Conservation (phyloP, 805 yeast genomes). For the Starmerella khaoyaiensis region DNA sequence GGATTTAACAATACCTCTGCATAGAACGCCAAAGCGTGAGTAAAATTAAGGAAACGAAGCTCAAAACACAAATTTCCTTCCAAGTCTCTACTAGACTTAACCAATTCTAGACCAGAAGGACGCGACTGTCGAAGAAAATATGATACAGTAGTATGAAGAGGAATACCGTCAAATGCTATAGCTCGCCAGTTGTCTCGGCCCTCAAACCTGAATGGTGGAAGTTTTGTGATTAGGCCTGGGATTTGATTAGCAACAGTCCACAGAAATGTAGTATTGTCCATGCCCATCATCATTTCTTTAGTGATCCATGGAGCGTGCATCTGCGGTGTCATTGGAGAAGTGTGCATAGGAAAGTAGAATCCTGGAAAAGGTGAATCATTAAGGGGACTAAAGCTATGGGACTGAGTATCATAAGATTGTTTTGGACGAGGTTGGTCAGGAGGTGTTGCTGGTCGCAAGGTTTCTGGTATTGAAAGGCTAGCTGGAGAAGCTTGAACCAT, state of each 20-base stretch:
- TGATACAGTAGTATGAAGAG: slow-evolving; percentile 63
- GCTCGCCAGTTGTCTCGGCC: slow-evolving; percentile 39
- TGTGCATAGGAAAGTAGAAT: background rate
- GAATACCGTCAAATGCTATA: slow-evolving; percentile 79
- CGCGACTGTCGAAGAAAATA: slow-evolving; percentile 79
- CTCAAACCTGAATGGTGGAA: slow-evolving; percentile 5
- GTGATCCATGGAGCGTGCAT: background rate
- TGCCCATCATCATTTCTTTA: background rate
- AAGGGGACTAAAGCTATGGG: too few relatives aligned
- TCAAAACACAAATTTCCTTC: slow-evolving; percentile 2
- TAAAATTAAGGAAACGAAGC: slow-evolving; percentile 73
- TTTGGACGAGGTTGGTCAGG: too few relatives aligned
- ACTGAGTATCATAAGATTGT: too few relatives aligned
- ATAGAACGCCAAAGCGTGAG: slow-evolving; percentile 79
- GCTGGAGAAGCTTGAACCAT: too few relatives aligned
- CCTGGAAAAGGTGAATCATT: too few relatives aligned
- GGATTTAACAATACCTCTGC: slow-evolving; percentile 84
- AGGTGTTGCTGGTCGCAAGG: too few relatives aligned
- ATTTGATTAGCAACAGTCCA: background rate
- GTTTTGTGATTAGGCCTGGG: background rate
- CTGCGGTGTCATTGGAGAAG: background rate
- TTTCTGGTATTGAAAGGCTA: too few relatives aligned
- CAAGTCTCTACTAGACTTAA: background rate
- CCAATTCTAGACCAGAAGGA: slow-evolving; percentile 6
- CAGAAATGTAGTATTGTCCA: background rate